Evolutionary conservation across 1,284 basidiomycete species (phyloP), one percentile per base, ranked within the genome.

Genomic region (Leccinum olivaceoglutinosum): DNA sequence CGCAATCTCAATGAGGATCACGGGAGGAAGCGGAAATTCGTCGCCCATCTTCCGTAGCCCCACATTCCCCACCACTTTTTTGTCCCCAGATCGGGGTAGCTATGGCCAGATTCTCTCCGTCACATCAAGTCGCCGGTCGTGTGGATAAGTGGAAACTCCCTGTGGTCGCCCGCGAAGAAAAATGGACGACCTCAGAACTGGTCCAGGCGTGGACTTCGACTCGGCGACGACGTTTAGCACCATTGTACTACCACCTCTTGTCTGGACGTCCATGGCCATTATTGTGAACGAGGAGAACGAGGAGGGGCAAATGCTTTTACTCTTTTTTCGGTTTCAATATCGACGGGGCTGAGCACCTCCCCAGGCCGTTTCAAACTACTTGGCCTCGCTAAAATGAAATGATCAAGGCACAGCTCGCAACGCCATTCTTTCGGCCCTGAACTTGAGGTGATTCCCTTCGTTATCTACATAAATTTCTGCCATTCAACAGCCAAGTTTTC

Each of bases 111-210:
- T 29, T 29, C 29, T 29, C 29, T 29, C 29, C 29, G 29, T 29
- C 29, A 29, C 29, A 29, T 29, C 29, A 29, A 29, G 73, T 46
- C 73, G 74, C 57, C 65, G 67, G 65, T 29, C 29, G 29, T 29
- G 5, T 29, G 29, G 29, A 29, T 29, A 29, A 29, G 29, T 29
- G 29, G 29, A 29, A 29, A 29, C 29, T 29, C 29, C 29, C 29
- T 7, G 29, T 7, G 29, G 6, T 29, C 29, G 29, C 29, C 29
- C 29, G 29, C 74, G 72, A 65, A 74, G 72, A 72, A 74, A 73
- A 76, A 74, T 74, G 69, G 72, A 68, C 65, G 72, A 70, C 39
- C 74, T 72, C 65, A 74, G 63, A 10, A 63, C 67, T 66, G 70
- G 64, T 49, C 65, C 57, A 51, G 69, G 63, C 59, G 46, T 51